Evolutionary conservation across 2,329 filamentous ascomycete genomes (phyloP).

Genomic region (Pseudogymnoascus sp.): DNA sequence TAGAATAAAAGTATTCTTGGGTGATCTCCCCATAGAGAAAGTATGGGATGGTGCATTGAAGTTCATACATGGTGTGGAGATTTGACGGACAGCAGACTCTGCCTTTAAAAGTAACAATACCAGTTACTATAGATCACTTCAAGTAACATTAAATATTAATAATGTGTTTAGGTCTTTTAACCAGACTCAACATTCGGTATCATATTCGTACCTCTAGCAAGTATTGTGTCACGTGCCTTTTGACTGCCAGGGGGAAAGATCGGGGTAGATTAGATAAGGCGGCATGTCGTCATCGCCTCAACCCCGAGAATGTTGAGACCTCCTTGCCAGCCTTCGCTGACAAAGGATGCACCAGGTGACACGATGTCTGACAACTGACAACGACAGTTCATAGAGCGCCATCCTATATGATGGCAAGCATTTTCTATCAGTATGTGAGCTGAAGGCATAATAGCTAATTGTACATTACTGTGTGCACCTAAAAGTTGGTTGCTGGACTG

Average conservation of each 20-base stretch:
- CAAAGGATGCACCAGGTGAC: not conserved
- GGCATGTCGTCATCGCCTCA: not conserved
- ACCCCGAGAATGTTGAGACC: not conserved
- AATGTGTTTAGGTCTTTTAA: not conserved
- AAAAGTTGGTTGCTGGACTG: not conserved
- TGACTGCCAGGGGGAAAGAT: not conserved
- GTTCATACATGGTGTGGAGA: not conserved
- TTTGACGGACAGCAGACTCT: not conserved
- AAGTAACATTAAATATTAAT: not conserved
- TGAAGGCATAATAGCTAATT: not conserved
- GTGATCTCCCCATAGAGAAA: not conserved
- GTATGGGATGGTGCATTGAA: not conserved
- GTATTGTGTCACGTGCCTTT: not conserved
- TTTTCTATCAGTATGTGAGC: not conserved
- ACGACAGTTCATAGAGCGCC: not conserved
- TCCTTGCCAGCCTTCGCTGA: not conserved
- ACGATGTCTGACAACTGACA: not conserved
- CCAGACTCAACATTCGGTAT: not conserved
- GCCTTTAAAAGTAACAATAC: not conserved
- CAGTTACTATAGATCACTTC: not conserved
- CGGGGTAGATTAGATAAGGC: not conserved
- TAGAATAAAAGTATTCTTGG: not conserved
- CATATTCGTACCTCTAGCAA: not conserved
- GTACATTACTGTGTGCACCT: not conserved
- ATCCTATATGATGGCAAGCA: not conserved